Conservation (phyloP, 805 yeast species). For the Zygotorulaspora florentina region DNA sequence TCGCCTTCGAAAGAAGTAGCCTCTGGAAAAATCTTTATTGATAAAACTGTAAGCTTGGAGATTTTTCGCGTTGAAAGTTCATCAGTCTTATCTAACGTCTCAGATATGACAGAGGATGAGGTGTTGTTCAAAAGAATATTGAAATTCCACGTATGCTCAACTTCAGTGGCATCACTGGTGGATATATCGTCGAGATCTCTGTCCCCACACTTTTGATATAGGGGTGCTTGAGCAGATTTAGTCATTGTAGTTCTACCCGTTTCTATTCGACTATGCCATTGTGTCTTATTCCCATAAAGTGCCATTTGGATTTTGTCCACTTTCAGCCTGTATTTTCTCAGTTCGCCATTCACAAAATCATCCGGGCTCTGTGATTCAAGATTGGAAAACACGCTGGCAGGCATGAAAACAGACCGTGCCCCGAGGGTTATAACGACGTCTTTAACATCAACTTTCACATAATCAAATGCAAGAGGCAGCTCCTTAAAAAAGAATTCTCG, state of each 20-base stretch:
- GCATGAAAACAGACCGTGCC: constrained; percentile 42
- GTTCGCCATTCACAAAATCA: constrained; percentile 39
- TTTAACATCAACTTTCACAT: constrained; percentile 22
- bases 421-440: constrained; percentile 34
- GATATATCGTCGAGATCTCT: constrained; percentile 24
- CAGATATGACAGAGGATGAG: constrained; percentile 32
- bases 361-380: constrained; percentile 35
- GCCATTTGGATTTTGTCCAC: constrained; percentile 28
- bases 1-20: constrained; percentile 17
- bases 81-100: constrained; percentile 29
- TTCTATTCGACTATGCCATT: constrained; percentile 25
- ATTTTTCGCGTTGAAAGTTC: constrained; percentile 31
- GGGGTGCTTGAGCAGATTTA: constrained; percentile 14
- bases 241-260: constrained; percentile 20
- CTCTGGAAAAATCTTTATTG: constrained; percentile 28
- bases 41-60: constrained; percentile 29
- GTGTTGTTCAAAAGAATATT: constrained; percentile 22
- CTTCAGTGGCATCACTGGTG: constrained; percentile 34
- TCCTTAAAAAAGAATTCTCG: constrained; percentile 23
- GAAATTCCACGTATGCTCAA: constrained; percentile 28
- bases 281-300: constrained; percentile 25
- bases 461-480: constrained; percentile 36
- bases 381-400: constrained; percentile 36
- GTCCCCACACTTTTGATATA: constrained; percentile 12
- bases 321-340: constrained; percentile 33